Base-by-base conservation (phyloP, 169 alveolate genomes). In the Eimeria necatrix region DNA sequence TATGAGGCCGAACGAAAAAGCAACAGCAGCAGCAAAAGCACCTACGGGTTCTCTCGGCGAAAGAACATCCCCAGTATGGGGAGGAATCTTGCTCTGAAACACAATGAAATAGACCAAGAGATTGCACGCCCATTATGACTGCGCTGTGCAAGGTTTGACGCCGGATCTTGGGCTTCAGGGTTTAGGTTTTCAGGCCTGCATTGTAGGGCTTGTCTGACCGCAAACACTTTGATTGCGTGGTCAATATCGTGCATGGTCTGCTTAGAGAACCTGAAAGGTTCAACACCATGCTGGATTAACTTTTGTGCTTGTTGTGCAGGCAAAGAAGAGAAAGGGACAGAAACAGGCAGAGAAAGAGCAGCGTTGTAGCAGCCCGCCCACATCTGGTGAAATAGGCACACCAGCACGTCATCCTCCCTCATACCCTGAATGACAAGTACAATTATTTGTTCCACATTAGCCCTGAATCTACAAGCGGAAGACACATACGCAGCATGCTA, bases 381-480 rank as follows among this genome's bases (percentile, higher is more conserved):
- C 80, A 60, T 14, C n/a, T 56, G 48, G 61, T 84, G 92, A 56
- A 84, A 56, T 4, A 60, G 14, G 32, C 80, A 59, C 18, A 20
- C 78, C 56, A 84, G 26, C 61, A 60, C 74, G 59, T 84, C 92
- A 60, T 84, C 92, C 48, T 84, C 92, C 18, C 92, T n/a, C 92
- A 84, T 84, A 22, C 92, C 92, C 92, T 84, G 71, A 84, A 84
- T 14, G 53, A 81, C n/a, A 53, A 46, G 85, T 0, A 12, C 18
- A 74, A 73, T 24, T 6, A 5, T 22, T 5, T 14, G 56, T 8
- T 24, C 41, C 41, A 32, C 41, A 32, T 32, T 32, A 32, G 41
- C 41, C 2, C 41, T 32, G 41, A 32, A 32, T 32, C 41, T 32
- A 32, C 41, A 32, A 32, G 41, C 41, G 2, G 41, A 32, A 32